Conservation (phyloP, 169 alveolate species). For the Plasmodium coatneyi region DNA sequence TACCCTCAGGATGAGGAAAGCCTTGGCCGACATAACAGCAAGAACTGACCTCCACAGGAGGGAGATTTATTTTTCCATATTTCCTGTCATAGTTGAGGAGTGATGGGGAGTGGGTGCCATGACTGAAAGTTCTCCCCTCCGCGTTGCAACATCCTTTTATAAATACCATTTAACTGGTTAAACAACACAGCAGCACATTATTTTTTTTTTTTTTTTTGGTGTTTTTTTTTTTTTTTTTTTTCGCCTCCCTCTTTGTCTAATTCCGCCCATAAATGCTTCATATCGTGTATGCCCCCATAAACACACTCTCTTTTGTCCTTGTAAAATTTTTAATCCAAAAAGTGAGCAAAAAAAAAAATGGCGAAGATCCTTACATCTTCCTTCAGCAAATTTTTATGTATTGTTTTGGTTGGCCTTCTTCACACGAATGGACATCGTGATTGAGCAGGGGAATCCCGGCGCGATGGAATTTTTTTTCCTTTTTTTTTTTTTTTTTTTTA, state of each 20-base stretch:
- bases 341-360: background rate
- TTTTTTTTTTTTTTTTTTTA: background rate
- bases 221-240: background rate
- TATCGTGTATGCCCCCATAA: background rate
- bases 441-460: background rate
- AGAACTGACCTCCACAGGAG: conserved; percentile 41
- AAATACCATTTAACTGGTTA: background rate
- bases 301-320: background rate
- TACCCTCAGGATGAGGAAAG: conserved; percentile 41
- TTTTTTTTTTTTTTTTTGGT: background rate
- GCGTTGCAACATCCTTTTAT: background rate
- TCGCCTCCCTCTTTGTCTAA: background rate
- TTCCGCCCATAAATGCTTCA: background rate
- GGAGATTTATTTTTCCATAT: conserved; percentile 61
- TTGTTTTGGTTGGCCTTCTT: conserved; percentile 23
- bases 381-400: background rate
- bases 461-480: background rate
- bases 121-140: background rate
- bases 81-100: conserved; percentile 54
- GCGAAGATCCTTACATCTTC: background rate
- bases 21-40: conserved; percentile 38
- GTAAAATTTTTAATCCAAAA: conserved; percentile 12
- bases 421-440: background rate
- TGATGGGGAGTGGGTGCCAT: background rate
- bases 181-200: background rate